Evolutionary conservation across 2,329 filamentous ascomycete species (phyloP), one percentile per base, ranked within the genome.

Genomic region (Camptophora hylomeconis): DNA sequence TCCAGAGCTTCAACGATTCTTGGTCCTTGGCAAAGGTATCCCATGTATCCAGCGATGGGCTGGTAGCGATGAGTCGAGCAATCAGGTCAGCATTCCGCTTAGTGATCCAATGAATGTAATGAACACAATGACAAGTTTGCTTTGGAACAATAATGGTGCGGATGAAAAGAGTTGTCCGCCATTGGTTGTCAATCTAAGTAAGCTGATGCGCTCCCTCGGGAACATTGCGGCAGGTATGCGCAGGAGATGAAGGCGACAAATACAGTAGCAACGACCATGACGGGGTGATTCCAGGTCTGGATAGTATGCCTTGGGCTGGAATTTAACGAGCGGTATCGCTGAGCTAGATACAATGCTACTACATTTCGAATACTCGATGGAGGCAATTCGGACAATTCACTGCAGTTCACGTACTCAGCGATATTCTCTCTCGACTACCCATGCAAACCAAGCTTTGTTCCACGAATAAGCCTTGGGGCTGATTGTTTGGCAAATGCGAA

Each of bases 141-240:
- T 37, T 15, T 17, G 22, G 12, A 26, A 20, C 7, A 34, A 34
- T 8, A 14, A 23, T n/a, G 20, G 18, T 15, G 26, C 5, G 8
- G 18, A 63, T 34, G 51, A 56, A 17, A 60, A 63, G 17, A 47
- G 51, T 5, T 41, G 62, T 34, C 70, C 75, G 8, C 67, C 74
- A 1, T 60, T 82, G 24, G 73, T 80, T 2, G 74, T 78, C 41
- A 80, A 80, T 36, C 48, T 81, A 26, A 66, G 72, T 24, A 63
- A 71, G 24, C 51, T 81, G 40, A 66, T 81, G 40, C 35, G 40
- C 7, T 46, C 47, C 25, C 23, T 52, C 18, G 50, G 48, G 7
- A 32, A 29, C n/a, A 30, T 30, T 3, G 24, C 33, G 11, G 21
- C 21, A 6, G 21, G 5, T 6, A 23, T 23, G 21, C 19, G 8